Evolutionary conservation across 1,139 yeast species (phyloP), one percentile per base, ranked within the genome.

Genomic region (Hyphopichia fennica): DNA sequence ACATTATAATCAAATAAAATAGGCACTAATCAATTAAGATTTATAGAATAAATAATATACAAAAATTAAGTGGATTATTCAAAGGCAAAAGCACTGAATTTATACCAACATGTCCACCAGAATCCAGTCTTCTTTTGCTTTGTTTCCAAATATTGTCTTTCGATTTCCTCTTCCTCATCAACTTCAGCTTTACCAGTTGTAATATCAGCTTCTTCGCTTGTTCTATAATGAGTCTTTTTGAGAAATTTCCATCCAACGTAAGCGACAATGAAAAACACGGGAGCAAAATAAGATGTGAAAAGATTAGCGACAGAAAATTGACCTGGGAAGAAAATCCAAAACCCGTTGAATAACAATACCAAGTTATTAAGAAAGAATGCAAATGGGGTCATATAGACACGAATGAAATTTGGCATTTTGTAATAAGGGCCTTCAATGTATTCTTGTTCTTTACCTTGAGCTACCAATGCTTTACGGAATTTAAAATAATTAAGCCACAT

Each of bases 401-500:
- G 61, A 34, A 64, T 57, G 43, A 59, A 61, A 38, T 42, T 45
- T 22, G 68, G 63, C n/a, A 65, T 62, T 38, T 53, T 56, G 46
- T 47, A 62, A 41, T 55, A 57, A 18, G 46, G 52, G 47, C 58
- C 61, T 22, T 58, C 51, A 25, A 47, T 52, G n/a, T 53, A 57
- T 19, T 56, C 47, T 35, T 56, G 53, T 38, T 55, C 57, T 16
- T 54, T 46, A 4, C 69, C 67, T 49, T 69, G 75, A 7, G 65
- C 70, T 13, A 43, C 52, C 48, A 63, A 58, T 0, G 71, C 72
- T 38, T 43, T 56, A 47, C 63, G 62, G 49, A 68, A 66, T 47
- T 64, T 63, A 56, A 67, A 67, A 56, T 77, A 80, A 42, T 73
- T 58, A 50, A 69, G 58, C 58, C 81, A 76, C 43, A 79, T 72